A percentile compares a stretch with the other conserved stretches of the same genome.
Evolutionary conservation across 2,329 filamentous ascomycete species (phyloP).

Genomic region (Acarospora socialis): DNA sequence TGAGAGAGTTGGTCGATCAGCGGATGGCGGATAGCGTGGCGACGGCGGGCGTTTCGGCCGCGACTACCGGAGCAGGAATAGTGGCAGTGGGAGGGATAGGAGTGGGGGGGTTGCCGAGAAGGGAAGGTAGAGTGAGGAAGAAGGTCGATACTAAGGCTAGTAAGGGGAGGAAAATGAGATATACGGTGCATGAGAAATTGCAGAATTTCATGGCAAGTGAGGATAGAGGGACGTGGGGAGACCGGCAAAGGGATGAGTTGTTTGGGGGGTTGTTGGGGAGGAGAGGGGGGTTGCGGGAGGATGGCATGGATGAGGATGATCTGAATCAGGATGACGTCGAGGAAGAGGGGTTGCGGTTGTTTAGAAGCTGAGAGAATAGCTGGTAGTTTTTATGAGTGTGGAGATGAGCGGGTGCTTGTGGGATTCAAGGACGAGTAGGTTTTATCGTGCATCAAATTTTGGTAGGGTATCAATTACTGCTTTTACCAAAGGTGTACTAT

Average conservation of each 20-base stretch:
- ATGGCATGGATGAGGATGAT: constrained; percentile 36
- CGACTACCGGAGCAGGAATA: constrained; percentile 25
- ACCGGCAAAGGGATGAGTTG: constrained; percentile 60
- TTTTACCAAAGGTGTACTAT: no score
- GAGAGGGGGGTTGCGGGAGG: constrained; percentile 50
- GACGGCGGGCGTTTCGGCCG: constrained; percentile 31
- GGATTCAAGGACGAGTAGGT: no score
- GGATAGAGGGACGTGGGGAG: constrained; percentile 66
- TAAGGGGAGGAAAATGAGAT: constrained; percentile 87
- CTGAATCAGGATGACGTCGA: constrained; percentile 34
- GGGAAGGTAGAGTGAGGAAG: constrained; percentile 67
- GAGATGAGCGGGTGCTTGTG: no score
- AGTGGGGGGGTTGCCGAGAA: constrained; percentile 52
- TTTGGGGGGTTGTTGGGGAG: constrained; percentile 64
- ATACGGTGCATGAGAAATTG: constrained; percentile 90
- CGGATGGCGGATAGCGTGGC: constrained; percentile 50
- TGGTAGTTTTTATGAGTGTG: no score
- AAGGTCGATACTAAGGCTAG: constrained; percentile 86
- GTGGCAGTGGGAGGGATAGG: constrained; percentile 34
- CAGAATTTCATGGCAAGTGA: constrained; percentile 97
- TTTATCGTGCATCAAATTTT: no score
- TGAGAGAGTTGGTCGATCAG: constrained; percentile 87
- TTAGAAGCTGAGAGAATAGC: constrained; percentile 18
- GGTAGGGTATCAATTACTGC: no score
- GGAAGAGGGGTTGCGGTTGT: constrained; percentile 22